Evolutionary conservation across 495 filamentous ascomycete species (phyloP).

Genomic region (Monascus purpureus): DNA sequence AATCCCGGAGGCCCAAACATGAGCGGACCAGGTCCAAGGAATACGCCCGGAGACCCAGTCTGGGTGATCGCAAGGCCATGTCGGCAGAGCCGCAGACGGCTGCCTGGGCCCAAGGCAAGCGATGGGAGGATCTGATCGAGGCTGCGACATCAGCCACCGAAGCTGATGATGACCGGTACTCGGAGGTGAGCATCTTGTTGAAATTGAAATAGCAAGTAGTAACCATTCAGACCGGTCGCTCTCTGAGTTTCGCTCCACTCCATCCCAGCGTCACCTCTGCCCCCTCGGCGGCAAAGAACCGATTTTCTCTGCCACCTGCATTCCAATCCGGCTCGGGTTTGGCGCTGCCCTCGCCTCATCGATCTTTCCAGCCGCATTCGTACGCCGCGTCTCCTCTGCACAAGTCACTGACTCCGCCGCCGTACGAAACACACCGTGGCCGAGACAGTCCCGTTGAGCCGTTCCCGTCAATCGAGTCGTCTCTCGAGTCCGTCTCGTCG

Average conservation of each 20-base stretch:
- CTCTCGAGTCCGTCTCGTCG: conserved; percentile 39
- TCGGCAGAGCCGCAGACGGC: conserved; percentile 65
- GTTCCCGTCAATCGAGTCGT: conserved; percentile 74
- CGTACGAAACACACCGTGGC: conserved; percentile 43
- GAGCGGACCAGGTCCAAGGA: conserved; percentile 66
- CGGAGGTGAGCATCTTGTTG: conserved; percentile 22
- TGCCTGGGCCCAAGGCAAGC: conserved; percentile 63
- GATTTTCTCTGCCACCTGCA: conserved; percentile 65
- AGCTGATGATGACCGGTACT: conserved; percentile 69
- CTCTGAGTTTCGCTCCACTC: conserved; percentile 39
- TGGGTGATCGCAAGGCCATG: conserved; percentile 64
- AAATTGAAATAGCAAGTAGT: neutral
- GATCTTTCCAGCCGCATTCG: conserved; percentile 45
- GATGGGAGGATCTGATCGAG: conserved; percentile 91
- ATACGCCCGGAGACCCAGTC: conserved; percentile 47
- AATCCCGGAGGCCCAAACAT: conserved; percentile 60
- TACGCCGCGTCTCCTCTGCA: conserved; percentile 81
- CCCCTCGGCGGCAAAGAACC: conserved; percentile 34
- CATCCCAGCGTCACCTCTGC: conserved; percentile 30
- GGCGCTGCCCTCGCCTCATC: conserved; percentile 30
- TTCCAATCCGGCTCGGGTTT: conserved; percentile 22
- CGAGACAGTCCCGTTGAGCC: conserved; percentile 50
- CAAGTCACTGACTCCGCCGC: conserved; percentile 70
- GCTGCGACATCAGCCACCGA: conserved; percentile 82
- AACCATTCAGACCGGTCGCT: conserved; percentile 40